These are phyloP conservation scores for Pilobolus umbonatus DNA, from an alignment of 192 early-diverging fungal species.

Conservation along the genomic window DNA sequence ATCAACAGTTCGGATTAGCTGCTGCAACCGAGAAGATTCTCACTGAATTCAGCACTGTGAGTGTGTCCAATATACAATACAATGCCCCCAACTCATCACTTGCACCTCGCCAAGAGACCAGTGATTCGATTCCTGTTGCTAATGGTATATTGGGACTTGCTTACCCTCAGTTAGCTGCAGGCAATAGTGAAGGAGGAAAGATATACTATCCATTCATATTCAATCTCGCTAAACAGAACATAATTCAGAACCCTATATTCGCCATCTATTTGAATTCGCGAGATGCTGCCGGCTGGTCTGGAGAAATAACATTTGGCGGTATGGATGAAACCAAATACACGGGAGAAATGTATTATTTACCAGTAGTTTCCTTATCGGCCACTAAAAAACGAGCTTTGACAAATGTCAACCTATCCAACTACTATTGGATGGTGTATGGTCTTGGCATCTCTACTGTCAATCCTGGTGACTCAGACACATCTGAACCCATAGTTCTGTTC, in stretches of 20 bases:
- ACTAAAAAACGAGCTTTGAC: neutral
- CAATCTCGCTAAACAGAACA: slow-evolving; percentile 21
- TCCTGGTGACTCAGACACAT: too few species aligned
- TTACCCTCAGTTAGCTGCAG: slow-evolving; percentile 25
- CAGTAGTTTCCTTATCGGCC: slow-evolving; percentile 16
- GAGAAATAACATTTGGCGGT: slow-evolving; percentile 51
- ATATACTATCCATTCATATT: slow-evolving; percentile 33
- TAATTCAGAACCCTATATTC: slow-evolving; percentile 25
- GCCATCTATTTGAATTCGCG: slow-evolving; percentile 28
- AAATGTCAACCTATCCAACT: neutral
- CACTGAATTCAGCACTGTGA: slow-evolving; percentile 17
- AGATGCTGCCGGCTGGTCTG: slow-evolving; percentile 22
- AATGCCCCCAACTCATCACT: neutral
- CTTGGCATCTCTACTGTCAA: slow-evolving; percentile 21
- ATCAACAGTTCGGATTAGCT: slow-evolving; percentile 34
- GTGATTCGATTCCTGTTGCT: neutral
- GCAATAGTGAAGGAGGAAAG: neutral
- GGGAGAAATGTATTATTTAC: slow-evolving; percentile 44
- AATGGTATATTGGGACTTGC: slow-evolving; percentile 35
- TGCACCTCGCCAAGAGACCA: neutral
- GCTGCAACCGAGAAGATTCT: slow-evolving; percentile 19
- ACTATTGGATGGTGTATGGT: slow-evolving; percentile 35
- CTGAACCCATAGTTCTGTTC: neutral
- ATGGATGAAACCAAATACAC: slow-evolving; percentile 43
- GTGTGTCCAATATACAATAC: neutral